Percentiles rank a stretch among this genome's conserved stretches.
These are phyloP conservation scores for Rhododendron kiyosumense DNA, from an alignment of 148 eudicot genomes.

Conservation along the genomic window DNA sequence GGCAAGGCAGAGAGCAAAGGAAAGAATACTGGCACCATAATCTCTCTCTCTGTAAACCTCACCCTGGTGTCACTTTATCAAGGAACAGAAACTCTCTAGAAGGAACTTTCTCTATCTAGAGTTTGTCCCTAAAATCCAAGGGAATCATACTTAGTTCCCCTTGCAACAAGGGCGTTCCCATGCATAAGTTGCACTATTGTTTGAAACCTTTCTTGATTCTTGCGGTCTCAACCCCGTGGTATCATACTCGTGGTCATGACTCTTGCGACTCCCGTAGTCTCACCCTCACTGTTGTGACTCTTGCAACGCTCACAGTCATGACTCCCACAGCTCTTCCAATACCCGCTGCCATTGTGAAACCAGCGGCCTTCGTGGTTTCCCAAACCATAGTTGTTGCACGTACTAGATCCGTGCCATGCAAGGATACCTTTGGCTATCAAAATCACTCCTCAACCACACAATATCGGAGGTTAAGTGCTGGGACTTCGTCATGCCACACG, in stretches of 20 bases:
- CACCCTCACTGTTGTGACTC: background rate
- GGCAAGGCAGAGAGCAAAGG: background rate
- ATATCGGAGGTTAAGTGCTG: background rate
- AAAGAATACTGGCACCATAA: background rate
- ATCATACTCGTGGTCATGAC: no score
- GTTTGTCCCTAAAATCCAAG: background rate
- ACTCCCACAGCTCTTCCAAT: background rate
- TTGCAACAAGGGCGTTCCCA: background rate
- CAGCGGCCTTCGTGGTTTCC: background rate
- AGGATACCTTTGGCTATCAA: background rate
- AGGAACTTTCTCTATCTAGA: background rate
- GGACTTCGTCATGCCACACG: background rate
- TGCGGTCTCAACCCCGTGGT: background rate
- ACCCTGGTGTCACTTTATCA: background rate
- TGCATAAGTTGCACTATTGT: background rate
- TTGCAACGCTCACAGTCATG: background rate
- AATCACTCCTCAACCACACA: background rate
- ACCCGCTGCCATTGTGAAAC: background rate
- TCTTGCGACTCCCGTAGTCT: background rate
- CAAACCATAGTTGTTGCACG: background rate
- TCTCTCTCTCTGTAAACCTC: background rate
- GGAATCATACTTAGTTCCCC: background rate
- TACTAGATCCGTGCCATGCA: background rate
- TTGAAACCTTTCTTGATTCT: background rate
- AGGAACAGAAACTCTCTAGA: background rate